Evolutionary conservation across 83 land plant species (phyloP), one percentile per base, ranked within the genome.

Genomic region (Larix sibirica): DNA sequence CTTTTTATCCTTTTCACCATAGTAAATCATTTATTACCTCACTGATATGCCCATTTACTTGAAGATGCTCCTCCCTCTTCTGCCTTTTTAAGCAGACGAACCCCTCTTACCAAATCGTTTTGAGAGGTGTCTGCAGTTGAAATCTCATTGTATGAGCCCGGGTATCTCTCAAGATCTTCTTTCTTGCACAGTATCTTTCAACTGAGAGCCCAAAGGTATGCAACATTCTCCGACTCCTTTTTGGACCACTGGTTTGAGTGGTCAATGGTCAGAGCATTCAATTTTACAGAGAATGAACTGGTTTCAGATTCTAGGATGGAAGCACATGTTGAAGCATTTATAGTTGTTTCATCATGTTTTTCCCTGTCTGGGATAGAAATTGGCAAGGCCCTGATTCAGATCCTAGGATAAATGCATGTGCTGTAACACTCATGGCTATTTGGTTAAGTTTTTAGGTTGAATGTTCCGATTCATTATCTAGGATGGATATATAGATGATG

Each of bases 11-110:
- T 75, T 75, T 75, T 75, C 79, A 75, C 60, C 79, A 3, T 50
- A 23, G 60, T 75, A 75, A 75, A 47, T 21, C 33, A 50, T 17
- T 50, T 50, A 75, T 75, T 23, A 75, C 79, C 79, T 24, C 6
- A 17, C 60, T 76, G 60, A 76, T 50, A 47, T 47, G 36, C 10
- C 33, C 26, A 47, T 47, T 50, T 76, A 76, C 79, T 76, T 26
- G 24, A 17, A 76, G 7, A 50, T 69, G 56, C 20, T 47, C 24
- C 24, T 75, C 78, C 24, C 60, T 50, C 58, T 21, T 50, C 56
- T 50, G 16, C 79, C 79, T 76, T 76, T 59, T 76, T 76, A 76
- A 76, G 79, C 59, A 76, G 79, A 50, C 23, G 60, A 76, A 31
- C 33, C 28, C 79, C 16, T 24, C 79, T 24, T 76, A 28, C 33